Base-by-base conservation (phyloP, 176 grass and related monocot species). In the Otatea glauca region DNA sequence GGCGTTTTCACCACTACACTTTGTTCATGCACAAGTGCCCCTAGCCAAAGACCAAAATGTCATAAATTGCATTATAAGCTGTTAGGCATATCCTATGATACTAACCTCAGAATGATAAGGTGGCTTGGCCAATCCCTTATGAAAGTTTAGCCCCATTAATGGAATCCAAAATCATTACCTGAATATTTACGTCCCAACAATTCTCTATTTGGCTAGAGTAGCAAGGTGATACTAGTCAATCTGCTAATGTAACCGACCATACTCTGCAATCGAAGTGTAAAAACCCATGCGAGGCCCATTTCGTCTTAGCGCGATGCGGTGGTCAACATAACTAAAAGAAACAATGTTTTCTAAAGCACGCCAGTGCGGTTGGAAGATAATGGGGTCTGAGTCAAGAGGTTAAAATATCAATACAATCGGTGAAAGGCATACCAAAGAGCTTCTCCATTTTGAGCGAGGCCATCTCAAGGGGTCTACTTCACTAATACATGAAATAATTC, bases 361-460 rank as follows among this genome's bases (percentile, higher is more conserved):
- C 14, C 50, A 78, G n/a, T n/a, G n/a, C n/a, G n/a, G n/a, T n/a
- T n/a, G n/a, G 3, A 21, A 37, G 25, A 67, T 49, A 32, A 77
- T 48, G 21, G 24, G 0, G 8, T 73, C 15, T 1, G 21, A 86
- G 32, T 65, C 20, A 66, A 56, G 9, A 62, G 42, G 16, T 13
- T 20, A 70, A 75, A 47, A 75, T 50, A 8, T 64, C 54, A 72
- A 78, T 24, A 69, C 14, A 73, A 66, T 9, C 0, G 37, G n/a
- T 83, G 66, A 80, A 75, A 83, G 78, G 12, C 81, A 61, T 96
- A 99, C 96, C 89, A 86, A 51, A 49, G 96, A 68, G 76, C 96
- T 96, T 96, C 71, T 94, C 93, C 96, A 99, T 74, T 94, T 99
- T 44, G 96, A 99, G 53, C 96, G 86, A 78, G 96, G 89, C 96